Evolutionary conservation across 192 early-diverging fungal species (phyloP).

Genomic region (Dissophora globulifera): DNA sequence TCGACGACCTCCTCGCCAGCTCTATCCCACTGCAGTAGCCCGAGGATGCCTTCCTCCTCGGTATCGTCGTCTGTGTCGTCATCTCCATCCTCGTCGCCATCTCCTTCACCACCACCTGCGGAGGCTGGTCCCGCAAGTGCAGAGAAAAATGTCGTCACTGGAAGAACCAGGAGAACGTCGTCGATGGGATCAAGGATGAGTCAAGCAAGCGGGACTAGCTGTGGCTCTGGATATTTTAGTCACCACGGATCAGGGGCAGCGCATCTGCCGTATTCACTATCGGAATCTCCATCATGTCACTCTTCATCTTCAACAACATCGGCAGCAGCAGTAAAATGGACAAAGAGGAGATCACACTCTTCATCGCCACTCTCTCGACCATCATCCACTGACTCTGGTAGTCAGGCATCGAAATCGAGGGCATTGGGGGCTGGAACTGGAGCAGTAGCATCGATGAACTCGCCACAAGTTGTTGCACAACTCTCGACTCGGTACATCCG

Average conservation of each 20-base stretch:
- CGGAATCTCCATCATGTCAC: background rate
- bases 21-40: conserved; percentile 30
- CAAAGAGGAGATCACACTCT: background rate
- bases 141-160: too few relatives aligned
- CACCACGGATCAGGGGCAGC: background rate
- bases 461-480: conserved; percentile 21
- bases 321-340: background rate
- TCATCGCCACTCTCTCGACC: conserved; percentile 16
- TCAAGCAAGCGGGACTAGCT: conserved; percentile 16
- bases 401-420: background rate
- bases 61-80: conserved; percentile 1
- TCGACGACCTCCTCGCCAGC: conserved; percentile 29
- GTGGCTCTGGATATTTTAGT: conserved; percentile 6
- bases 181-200: conserved; percentile 36
- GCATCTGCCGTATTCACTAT: background rate
- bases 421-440: background rate
- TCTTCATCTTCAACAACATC: background rate
- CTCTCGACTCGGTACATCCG: conserved; percentile 35
- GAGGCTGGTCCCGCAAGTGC: too few relatives aligned
- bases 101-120: conserved; percentile 21
- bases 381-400: background rate
- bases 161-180: conserved; percentile 13
- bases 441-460: conserved; percentile 6
- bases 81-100: conserved; percentile 31
- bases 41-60: conserved; percentile 22